Evolutionary conservation across 2,329 filamentous ascomycete genomes (phyloP), one percentile per base, ranked within the genome.

Genomic region (Penicillium sp.): DNA sequence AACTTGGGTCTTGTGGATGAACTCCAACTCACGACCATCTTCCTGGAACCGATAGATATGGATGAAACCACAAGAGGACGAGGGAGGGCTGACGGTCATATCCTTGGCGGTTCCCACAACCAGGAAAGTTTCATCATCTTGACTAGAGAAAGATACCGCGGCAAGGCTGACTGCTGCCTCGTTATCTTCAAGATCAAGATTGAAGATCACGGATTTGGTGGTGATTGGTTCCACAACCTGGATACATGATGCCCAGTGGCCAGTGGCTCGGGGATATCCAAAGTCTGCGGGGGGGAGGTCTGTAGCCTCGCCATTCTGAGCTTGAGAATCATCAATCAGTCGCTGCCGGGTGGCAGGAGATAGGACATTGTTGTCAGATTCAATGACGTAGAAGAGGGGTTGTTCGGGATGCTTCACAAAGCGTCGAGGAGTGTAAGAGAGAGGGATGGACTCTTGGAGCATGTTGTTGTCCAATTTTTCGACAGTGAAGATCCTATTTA

Each of bases 241-340:
- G 62, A 99, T 92, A 72, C 92, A 97, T 10, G 93, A 97, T 39
- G 94, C 91, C 94, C 94, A 99, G 61, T 93, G 89, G 21, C 90
- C 88, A 56, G 84, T 86, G 25, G 86, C 91, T 54, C 87, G 85
- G 10, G 94, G 89, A 66, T 97, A 91, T 2, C 94, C 94, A 69
- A 99, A 97, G 6, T 96, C 89, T 61, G 88, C 84, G 1, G 91
- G 84, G 0, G 90, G 86, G 3, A 94, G 79, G 12, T 87, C 80
- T 5, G 80, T 78, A n/a, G 83, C 80, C 18, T 92, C 87, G 6
- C 88, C 89, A 68, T 91, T 91, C 8, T 86, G 84, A 4, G 85
- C 80, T 7, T 79, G 80, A 0, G 88, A 86, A 61, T 94, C 89
- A 32, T 87, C 82, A 12, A 95, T 79, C 1, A 97, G 80, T 60